A percentile compares a stretch with the other conserved stretches of the same genome.
phyloP scores from a whole-genome alignment of 106 monocot genomes.

The Dendrobium catenatum region DNA sequence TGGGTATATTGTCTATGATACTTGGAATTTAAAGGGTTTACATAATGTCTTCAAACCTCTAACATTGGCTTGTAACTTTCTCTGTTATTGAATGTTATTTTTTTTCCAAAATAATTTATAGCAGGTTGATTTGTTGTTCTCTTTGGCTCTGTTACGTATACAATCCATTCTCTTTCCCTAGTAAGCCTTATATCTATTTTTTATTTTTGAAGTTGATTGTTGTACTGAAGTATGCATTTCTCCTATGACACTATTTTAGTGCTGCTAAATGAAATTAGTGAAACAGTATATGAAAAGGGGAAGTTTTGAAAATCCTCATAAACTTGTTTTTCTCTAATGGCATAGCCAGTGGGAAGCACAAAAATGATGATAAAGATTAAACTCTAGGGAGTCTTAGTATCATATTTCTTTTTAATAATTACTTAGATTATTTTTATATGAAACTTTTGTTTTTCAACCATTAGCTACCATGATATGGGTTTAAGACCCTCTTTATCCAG shows the following conservation, averaged over 20 bases:
- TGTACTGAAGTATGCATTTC: background rate
- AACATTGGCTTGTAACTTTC: background rate
- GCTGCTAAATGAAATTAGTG: background rate
- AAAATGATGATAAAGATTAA: background rate
- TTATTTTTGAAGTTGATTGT: background rate
- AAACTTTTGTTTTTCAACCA: no score
- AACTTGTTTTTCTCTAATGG: no score
- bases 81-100: no score
- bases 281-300: background rate
- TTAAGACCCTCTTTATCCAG: no score
- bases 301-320: background rate
- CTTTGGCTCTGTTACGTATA: background rate
- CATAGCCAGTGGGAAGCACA: no score
- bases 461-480: no score
- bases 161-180: background rate
- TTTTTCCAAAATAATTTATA: background rate
- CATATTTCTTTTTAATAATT: no score
- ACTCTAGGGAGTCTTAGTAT: background rate
- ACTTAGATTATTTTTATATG: no score
- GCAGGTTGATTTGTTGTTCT: background rate
- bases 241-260: background rate
- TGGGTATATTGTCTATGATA: background rate
- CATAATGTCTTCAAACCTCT: background rate
- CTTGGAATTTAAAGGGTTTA: background rate
- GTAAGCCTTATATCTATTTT: background rate